Evolutionary conservation across 2,329 filamentous ascomycete genomes (phyloP).

Genomic region (Paecilomyces niveus): DNA sequence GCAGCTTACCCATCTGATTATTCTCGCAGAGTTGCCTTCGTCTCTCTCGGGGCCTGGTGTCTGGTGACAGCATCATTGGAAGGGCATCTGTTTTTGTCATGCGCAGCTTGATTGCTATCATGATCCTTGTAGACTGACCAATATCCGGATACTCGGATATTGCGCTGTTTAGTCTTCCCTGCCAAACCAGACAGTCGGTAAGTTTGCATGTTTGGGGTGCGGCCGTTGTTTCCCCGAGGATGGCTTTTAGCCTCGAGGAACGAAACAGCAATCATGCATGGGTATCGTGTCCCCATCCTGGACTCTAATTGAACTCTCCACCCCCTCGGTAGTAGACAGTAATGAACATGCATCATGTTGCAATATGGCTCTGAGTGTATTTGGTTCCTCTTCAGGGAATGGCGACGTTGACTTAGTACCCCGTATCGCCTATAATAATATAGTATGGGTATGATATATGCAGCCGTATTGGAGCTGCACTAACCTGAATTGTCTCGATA

Average conservation of each 20-base stretch:
- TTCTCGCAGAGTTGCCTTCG: not conserved
- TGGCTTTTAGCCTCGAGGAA: not conserved
- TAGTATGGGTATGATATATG: too few relatives aligned
- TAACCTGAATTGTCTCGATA: too few relatives aligned
- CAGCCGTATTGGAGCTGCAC: too few relatives aligned
- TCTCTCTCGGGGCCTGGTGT: not conserved
- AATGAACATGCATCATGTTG: not conserved
- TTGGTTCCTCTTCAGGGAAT: not conserved
- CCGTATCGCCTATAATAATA: too few relatives aligned
- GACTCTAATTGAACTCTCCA: not conserved
- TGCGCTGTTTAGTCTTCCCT: not conserved
- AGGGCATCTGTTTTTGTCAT: not conserved
- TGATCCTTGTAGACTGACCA: not conserved
- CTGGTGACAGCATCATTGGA: not conserved
- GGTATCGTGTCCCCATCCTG: not conserved
- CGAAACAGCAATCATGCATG: not conserved
- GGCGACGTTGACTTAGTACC: too few relatives aligned
- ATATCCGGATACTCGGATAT: not conserved
- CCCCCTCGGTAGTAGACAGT: not conserved
- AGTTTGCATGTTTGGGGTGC: not conserved
- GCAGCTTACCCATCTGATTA: not conserved
- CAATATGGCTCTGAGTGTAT: too few relatives aligned
- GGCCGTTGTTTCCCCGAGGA: not conserved
- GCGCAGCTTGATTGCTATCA: not conserved
- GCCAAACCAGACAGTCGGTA: not conserved